Evolutionary conservation across 108 stramenopile genomes (phyloP).

Genomic region (Discostella stelligeroides): DNA sequence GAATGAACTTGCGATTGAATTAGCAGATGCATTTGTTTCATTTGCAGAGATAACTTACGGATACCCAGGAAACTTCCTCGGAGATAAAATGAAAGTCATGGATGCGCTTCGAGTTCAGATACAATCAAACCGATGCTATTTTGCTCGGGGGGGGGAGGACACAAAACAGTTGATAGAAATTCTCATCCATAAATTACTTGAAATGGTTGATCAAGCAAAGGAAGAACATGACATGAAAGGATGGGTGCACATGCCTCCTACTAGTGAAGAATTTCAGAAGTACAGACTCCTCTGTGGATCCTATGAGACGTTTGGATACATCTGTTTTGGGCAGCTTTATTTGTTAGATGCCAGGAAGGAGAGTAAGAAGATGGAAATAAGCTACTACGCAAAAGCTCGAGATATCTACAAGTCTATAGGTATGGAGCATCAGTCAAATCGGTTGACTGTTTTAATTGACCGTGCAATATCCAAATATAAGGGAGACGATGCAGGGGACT

Average conservation of each 20-base stretch:
- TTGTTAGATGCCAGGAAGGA: neutral
- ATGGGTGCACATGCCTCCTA: neutral
- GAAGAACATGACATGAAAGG: neutral
- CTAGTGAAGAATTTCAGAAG: neutral
- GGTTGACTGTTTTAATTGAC: no score
- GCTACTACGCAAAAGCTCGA: neutral
- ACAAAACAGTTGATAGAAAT: neutral
- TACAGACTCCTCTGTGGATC: neutral
- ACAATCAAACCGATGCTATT: neutral
- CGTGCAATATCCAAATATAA: no score
- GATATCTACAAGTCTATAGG: neutral
- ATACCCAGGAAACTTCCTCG: no score
- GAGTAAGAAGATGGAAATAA: neutral
- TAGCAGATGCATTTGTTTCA: conserved; percentile 7
- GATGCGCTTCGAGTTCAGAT: neutral
- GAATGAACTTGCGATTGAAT: neutral
- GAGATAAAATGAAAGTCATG: neutral
- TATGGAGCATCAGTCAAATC: no score
- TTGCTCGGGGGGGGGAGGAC: neutral
- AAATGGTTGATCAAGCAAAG: neutral
- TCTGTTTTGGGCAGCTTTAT: neutral
- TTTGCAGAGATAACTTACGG: neutral
- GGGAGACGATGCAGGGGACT: no score
- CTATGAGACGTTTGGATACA: neutral
- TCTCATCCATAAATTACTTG: neutral